Evolutionary conservation across 345 rosid species (phyloP).

Genomic region (Balakata baccata): DNA sequence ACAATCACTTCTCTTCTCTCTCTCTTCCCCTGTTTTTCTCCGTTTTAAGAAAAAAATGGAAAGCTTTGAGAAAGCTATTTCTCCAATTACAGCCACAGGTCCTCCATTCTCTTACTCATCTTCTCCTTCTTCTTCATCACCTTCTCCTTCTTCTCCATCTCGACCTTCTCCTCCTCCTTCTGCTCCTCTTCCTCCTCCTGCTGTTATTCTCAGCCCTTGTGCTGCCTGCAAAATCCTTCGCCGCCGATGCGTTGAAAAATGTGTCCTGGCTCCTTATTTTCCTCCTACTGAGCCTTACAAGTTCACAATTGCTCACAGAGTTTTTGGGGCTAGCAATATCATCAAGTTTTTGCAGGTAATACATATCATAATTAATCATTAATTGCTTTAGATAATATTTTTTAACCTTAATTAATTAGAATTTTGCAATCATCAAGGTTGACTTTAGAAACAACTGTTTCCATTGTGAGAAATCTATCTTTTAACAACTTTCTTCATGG

Average conservation of each 20-base stretch:
- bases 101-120: slow-evolving; percentile 19
- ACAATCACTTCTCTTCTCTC: not conserved
- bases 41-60: slow-evolving; percentile 14
- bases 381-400: no score
- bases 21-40: not conserved
- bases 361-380: not conserved
- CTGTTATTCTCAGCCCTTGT: slow-evolving; percentile 55
- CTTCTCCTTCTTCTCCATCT: slow-evolving; percentile 8
- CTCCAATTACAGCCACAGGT: slow-evolving; percentile 12
- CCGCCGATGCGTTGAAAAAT: slow-evolving; percentile 59
- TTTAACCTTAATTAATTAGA: no score
- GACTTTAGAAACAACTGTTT: no score
- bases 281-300: slow-evolving; percentile 66
- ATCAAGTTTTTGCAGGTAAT: slow-evolving; percentile 65
- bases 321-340: slow-evolving; percentile 67
- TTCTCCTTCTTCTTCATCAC: slow-evolving; percentile 23
- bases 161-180: slow-evolving; percentile 11
- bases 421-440: not conserved
- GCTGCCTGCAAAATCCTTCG: slow-evolving; percentile 79
- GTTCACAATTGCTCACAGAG: slow-evolving; percentile 67
- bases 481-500: not conserved
- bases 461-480: not conserved
- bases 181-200: slow-evolving; percentile 20
- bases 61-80: slow-evolving; percentile 9
- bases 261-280: slow-evolving; percentile 68